These are phyloP conservation scores for Pinus taeda DNA, from an alignment of 75 land plant genomes.

Conservation along the genomic window DNA sequence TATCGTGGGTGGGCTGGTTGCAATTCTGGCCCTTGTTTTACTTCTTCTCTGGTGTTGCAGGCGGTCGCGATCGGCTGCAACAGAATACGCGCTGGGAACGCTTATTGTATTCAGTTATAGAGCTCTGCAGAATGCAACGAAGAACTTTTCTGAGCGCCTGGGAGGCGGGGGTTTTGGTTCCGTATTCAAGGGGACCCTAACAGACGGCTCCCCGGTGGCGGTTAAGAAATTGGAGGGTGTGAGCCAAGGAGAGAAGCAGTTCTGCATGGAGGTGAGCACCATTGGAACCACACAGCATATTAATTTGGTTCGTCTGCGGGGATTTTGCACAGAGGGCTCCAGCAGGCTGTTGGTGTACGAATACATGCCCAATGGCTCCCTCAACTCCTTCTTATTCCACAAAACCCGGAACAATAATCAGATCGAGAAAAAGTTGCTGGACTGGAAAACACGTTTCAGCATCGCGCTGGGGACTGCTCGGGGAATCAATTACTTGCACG, in stretches of 20 bases:
- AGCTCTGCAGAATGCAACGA: not conserved
- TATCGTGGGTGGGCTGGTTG: no score
- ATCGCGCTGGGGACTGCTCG: not conserved
- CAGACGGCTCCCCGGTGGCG: not conserved
- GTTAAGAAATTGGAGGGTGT: not conserved
- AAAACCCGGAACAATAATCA: not conserved
- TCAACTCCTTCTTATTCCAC: not conserved
- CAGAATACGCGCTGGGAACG: constrained; percentile 18
- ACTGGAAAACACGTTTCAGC: not conserved
- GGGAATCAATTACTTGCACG: not conserved
- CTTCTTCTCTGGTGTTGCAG: no score
- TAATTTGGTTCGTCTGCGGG: constrained; percentile 26
- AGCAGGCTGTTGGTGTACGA: constrained; percentile 21
- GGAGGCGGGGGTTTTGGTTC: not conserved
- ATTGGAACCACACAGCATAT: constrained; percentile 29
- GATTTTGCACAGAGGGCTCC: constrained; percentile 24
- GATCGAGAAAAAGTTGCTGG: no score
- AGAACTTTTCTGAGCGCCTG: not conserved
- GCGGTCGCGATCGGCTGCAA: constrained; percentile 7
- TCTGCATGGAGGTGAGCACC: constrained; percentile 23
- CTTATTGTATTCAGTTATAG: not conserved
- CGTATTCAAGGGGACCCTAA: constrained; percentile 3
- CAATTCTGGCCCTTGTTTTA: no score
- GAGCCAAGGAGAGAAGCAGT: constrained; percentile 32
- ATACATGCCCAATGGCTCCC: constrained; percentile 31